Conservation (phyloP, 192 early-diverging fungal genomes). For the Linnemannia elongata region DNA sequence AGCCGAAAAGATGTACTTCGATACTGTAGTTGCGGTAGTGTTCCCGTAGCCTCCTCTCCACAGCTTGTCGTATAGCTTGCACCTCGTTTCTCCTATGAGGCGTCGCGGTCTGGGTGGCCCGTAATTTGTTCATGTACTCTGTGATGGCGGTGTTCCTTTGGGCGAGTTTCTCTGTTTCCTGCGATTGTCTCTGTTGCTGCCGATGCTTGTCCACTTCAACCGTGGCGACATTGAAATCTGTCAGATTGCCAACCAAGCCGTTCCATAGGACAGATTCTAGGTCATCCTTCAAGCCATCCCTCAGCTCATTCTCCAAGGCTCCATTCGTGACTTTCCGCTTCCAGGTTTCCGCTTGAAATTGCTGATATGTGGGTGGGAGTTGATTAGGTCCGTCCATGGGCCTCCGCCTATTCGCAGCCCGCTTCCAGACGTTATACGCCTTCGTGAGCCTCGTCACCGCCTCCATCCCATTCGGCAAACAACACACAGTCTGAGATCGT, state of each 20-base stretch:
- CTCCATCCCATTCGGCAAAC: background rate
- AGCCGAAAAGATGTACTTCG: slow-evolving; percentile 5
- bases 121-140: background rate
- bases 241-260: no score
- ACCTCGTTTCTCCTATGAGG: background rate
- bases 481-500: background rate
- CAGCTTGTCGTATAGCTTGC: background rate
- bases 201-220: no score
- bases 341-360: no score
- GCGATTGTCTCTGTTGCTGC: no score
- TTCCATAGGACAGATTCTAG: background rate
- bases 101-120: background rate
- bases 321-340: no score
- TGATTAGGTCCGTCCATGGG: background rate
- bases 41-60: background rate
- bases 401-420: background rate
- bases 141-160: background rate
- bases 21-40: background rate
- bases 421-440: background rate
- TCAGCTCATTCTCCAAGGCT: background rate
- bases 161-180: background rate
- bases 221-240: no score
- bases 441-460: background rate
- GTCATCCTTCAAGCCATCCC: background rate
- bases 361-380: no score